phyloP scores from a whole-genome alignment of 495 filamentous ascomycete species.

The Filosporella fistucella region DNA sequence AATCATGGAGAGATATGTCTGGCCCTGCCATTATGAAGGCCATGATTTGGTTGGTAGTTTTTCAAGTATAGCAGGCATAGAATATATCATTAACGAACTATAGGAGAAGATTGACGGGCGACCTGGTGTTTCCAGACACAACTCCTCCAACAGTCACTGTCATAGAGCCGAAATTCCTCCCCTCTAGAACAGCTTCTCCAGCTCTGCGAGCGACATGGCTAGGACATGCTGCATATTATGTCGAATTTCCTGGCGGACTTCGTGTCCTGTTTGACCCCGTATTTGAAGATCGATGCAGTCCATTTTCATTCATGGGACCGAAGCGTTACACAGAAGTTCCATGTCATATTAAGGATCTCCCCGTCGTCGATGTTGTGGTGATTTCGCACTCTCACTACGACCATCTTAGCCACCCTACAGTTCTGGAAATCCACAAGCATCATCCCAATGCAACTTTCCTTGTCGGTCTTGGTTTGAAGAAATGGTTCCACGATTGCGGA shows the following conservation, averaged over 20 bases:
- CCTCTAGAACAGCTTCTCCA: slow-evolving; percentile 43
- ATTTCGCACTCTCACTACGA: slow-evolving; percentile 97
- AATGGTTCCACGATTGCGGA: slow-evolving; percentile 69
- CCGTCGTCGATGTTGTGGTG: slow-evolving; percentile 79
- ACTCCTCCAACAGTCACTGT: slow-evolving; percentile 65
- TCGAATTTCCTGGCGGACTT: slow-evolving; percentile 85
- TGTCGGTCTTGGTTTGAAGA: slow-evolving; percentile 79
- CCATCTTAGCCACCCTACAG: slow-evolving; percentile 74
- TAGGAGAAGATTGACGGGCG: slow-evolving; percentile 55
- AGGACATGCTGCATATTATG: slow-evolving; percentile 90
- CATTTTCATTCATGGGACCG: slow-evolving; percentile 66
- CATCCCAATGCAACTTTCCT: slow-evolving; percentile 86
- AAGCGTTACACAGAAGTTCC: slow-evolving; percentile 79
- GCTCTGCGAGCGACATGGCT: slow-evolving; percentile 90
- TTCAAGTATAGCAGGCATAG: background rate
- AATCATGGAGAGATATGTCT: slow-evolving; percentile 30
- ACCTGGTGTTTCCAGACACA: slow-evolving; percentile 54
- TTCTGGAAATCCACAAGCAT: slow-evolving; percentile 62
- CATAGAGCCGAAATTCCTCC: slow-evolving; percentile 65
- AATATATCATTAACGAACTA: background rate
- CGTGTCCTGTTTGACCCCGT: slow-evolving; percentile 95
- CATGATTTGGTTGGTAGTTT: slow-evolving; percentile 8
- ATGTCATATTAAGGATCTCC: slow-evolving; percentile 75
- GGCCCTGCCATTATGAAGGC: background rate
- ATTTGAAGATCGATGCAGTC: slow-evolving; percentile 83